Conservation (phyloP, 148 eudicot genomes). For the Camellia granthamiana region DNA sequence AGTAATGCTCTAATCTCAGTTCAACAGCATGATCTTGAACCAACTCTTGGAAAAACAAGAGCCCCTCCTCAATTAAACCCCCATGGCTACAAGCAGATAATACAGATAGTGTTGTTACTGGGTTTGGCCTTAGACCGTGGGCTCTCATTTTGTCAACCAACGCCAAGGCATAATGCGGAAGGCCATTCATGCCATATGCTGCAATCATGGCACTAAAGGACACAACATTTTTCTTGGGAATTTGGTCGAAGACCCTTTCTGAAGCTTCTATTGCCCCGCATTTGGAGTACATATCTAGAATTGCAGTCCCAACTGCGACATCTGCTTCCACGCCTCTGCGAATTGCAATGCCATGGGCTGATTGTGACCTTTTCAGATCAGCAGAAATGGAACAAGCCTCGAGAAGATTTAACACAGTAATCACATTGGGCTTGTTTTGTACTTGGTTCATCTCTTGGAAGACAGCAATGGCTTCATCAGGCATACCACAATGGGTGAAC, state of each 20-base stretch:
- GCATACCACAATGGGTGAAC: constrained; percentile 72
- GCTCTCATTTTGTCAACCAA: constrained; percentile 46
- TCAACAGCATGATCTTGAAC: constrained; percentile 32
- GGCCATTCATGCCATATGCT: constrained; percentile 79
- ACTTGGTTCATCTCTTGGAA: constrained; percentile 43
- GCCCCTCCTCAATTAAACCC: constrained; percentile 59
- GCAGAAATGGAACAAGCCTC: constrained; percentile 72
- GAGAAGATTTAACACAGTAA: constrained; percentile 58
- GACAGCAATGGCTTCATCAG: constrained; percentile 54
- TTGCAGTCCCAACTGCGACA: constrained; percentile 68
- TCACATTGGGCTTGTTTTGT: constrained; percentile 34
- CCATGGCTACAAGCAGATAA: constrained; percentile 93
- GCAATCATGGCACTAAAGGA: constrained; percentile 78
- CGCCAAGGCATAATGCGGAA: constrained; percentile 51
- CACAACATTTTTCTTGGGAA: constrained; percentile 48
- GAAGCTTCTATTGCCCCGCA: constrained; percentile 72
- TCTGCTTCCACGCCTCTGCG: constrained; percentile 49
- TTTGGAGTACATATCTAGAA: constrained; percentile 72
- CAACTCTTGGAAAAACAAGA: constrained; percentile 50
- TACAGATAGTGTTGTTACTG: constrained; percentile 60
- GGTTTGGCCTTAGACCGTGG: constrained; percentile 59
- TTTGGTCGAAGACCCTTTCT: constrained; percentile 53
- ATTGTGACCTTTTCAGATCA: constrained; percentile 52
- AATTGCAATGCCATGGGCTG: constrained; percentile 64
- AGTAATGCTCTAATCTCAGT: constrained; percentile 62